Percentiles rank a stretch among this genome's conserved stretches.
These are phyloP conservation scores for Fusarium begoniae DNA, from an alignment of 2,329 filamentous ascomycete species.

Conservation along the genomic window DNA sequence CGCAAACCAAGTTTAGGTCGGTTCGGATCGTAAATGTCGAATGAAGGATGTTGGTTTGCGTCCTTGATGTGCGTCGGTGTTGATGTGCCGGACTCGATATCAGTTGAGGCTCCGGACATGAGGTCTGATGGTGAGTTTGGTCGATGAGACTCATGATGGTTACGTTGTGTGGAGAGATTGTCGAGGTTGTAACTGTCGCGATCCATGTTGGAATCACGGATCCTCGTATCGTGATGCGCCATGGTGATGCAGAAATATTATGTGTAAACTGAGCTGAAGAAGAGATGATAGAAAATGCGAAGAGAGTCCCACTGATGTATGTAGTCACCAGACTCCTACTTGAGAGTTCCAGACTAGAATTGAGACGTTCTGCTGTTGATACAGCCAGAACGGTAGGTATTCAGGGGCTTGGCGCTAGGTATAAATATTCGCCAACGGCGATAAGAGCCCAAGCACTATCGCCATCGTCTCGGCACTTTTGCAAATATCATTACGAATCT, in stretches of 20 bases:
- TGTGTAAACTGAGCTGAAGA: neutral
- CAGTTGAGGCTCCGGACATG: slow-evolving; percentile 2
- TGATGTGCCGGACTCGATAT: slow-evolving; percentile 14
- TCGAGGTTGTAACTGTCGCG: slow-evolving; percentile 16
- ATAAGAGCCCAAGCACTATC: neutral
- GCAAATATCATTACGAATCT: slow-evolving; percentile 6
- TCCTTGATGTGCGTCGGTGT: slow-evolving; percentile 7
- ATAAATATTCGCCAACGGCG: slow-evolving; percentile 4
- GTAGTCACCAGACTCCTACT: neutral
- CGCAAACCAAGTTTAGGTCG: slow-evolving; percentile 50
- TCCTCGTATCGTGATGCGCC: neutral
- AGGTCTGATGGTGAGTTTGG: neutral
- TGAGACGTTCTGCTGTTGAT: neutral
- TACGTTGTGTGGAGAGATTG: neutral
- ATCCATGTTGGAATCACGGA: neutral
- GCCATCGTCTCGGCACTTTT: neutral
- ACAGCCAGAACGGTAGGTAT: neutral
- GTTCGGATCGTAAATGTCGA: slow-evolving; percentile 25
- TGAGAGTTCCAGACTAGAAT: neutral
- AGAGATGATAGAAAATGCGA: neutral
- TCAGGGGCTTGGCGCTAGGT: slow-evolving; percentile 4
- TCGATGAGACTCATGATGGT: neutral
- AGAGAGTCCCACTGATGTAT: neutral
- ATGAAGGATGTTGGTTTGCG: neutral
- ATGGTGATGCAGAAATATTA: neutral